A percentile compares a stretch with the other conserved stretches of the same genome.
phyloP scores from a whole-genome alignment of 345 rosid genomes.

The Cochlearia excelsa region DNA sequence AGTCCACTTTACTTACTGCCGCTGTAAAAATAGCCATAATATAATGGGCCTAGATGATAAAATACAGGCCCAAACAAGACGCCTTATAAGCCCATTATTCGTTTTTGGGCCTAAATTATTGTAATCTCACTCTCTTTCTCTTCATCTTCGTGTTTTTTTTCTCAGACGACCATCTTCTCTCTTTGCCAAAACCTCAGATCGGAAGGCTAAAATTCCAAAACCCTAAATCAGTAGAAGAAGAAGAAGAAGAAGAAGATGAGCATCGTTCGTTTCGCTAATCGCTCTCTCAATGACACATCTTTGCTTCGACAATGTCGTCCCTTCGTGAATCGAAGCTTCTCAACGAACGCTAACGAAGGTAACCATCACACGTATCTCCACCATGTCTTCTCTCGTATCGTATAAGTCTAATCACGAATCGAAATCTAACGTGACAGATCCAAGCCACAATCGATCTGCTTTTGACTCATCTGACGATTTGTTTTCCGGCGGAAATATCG shows the following conservation, averaged over 20 bases:
- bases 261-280: slow-evolving; percentile 32
- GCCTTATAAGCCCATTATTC: slow-evolving; percentile 15
- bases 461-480: slow-evolving; percentile 41
- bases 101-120: background rate
- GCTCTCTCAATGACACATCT: slow-evolving; percentile 30
- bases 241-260: slow-evolving; percentile 38
- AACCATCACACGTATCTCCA: slow-evolving; percentile 7
- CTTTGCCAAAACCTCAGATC: slow-evolving; percentile 36
- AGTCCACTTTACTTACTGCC: no score
- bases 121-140: background rate
- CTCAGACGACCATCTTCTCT: background rate
- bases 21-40: no score
- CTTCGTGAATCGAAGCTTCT: slow-evolving; percentile 31
- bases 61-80: background rate
- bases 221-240: slow-evolving; percentile 36
- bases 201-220: slow-evolving; percentile 21
- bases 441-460: slow-evolving; percentile 9
- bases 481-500: slow-evolving; percentile 37
- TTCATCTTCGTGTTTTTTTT: slow-evolving; percentile 12
- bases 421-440: slow-evolving; percentile 6
- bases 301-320: slow-evolving; percentile 24
- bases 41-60: slow-evolving; percentile 12
- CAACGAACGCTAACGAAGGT: slow-evolving; percentile 41
- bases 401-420: slow-evolving; percentile 5
- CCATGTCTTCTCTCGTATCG: background rate